Evolutionary conservation across 345 rosid genomes (phyloP), one percentile per base, ranked within the genome.

Genomic region (Euphorbia peplus): DNA sequence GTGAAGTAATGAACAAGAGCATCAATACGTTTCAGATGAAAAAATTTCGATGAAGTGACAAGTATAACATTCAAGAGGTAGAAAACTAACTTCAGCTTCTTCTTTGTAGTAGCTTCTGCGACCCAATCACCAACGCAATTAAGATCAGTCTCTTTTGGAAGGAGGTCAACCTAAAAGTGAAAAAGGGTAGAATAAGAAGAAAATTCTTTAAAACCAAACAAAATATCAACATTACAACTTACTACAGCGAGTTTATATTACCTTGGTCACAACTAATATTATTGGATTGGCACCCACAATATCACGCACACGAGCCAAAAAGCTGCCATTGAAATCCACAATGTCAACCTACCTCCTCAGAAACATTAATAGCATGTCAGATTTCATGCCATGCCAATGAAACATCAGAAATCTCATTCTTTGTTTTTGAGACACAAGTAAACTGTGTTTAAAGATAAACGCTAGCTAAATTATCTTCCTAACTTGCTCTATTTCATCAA

Each of bases 41-140:
- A 6, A 44, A n/a, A 48, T 41, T 62, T 14, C n/a, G 22, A 65
- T 47, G 61, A 26, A 50, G 29, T 26, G 4, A 56, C 51, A 16
- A 39, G 46, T 22, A 46, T 3, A 42, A 26, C 47, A 72, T 37
- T 24, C 4, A 47, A 42, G n/a, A 73, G 47, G 64, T 58, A 7
- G 18, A 22, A 44, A 69, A 73, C 88, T 75, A 81, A 93, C 98
- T 89, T 93, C 16, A 93, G 95, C 76, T 79, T 93, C 84, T 88
- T 93, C 83, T 80, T 93, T 18, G 80, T 84, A 62, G 83, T 88
- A 30, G 92, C 82, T 63, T 93, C 98, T 28, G 89, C 98, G 56
- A 88, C 96, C 97, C 98, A 93, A 84, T 93, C 98, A 10, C 97
- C 98, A 13, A 93, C 68, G 78, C 97, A 93, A 70, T 93, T 91